Base-by-base conservation (phyloP, 2,329 filamentous ascomycete species). In the Lomentospora prolificans region DNA sequence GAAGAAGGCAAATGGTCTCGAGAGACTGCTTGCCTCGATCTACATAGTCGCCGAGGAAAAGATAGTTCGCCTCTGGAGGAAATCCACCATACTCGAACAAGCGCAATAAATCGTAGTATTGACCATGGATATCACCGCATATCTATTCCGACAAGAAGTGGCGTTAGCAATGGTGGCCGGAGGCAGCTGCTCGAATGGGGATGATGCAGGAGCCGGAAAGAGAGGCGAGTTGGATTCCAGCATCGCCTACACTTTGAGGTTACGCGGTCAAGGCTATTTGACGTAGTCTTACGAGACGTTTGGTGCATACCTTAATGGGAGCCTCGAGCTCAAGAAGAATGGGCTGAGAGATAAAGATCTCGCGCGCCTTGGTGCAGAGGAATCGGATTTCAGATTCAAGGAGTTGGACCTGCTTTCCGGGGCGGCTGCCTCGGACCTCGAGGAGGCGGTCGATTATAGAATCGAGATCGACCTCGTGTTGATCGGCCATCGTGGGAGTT, bases 301-400 rank as follows among this genome's bases (percentile, higher is more conserved):
- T 25, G 51, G 19, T 30, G 69, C 79, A 66, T 80, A 96, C 92
- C 90, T 99, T 99, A 76, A 99, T 97, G 60, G 94, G 94, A 69
- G 94, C 94, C 75, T 97, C 94, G 53, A 99, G 83, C 78, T 99
- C 94, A 63, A 99, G 84, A 64, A 99, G 79, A 68, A 97, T 97
- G 63, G 94, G 94, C 78, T 99, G 94, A 60, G 91, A 96, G 74
- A 99, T 97, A 80, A 99, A 97, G 67, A 99, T 97, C 79, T 99
- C 94, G 63, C 94, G 87, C 61, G 92, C 91, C 79, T 97, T 97
- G 71, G 92, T 96, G 83, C 94, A 99, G 62, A 99, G 84, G 75
- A 85, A 96, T 70, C 92, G 87, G 65, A 99, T 99, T 77, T 97
- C 94, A 59, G 89, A 85, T 75, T 99, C 94, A 63, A 96, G 80